Conservation (phyloP, 345 rosid genomes). For the Trapa incisa region DNA sequence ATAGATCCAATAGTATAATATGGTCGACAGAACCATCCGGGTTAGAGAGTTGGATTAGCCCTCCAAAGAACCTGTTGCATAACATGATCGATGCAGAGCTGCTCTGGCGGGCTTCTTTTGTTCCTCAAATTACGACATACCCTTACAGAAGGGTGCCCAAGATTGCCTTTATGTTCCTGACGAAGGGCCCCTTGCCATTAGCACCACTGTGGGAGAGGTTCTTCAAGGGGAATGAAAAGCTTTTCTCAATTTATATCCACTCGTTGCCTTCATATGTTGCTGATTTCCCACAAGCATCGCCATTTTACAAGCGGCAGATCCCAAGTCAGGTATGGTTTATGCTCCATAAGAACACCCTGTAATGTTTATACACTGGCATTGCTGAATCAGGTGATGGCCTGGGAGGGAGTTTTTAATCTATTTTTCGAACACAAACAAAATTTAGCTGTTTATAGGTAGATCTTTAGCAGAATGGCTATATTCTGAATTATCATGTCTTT, state of each 20-base stretch:
- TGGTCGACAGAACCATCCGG: constrained; percentile 16
- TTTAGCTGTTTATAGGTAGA: not conserved
- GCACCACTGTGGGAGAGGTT: constrained; percentile 90
- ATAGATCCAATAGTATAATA: constrained; percentile 21
- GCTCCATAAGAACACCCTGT: not conserved
- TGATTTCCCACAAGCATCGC: constrained; percentile 39
- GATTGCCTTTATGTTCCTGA: constrained; percentile 88
- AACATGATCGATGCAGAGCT: constrained; percentile 63
- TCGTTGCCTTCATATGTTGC: constrained; percentile 46
- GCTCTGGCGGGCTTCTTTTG: constrained; percentile 78
- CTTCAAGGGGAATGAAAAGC: constrained; percentile 54
- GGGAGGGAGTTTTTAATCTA: not conserved
- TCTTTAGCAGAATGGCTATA: not conserved
- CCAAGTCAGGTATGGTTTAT: constrained; percentile 73
- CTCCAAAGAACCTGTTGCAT: constrained; percentile 47
- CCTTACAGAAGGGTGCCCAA: constrained; percentile 70
- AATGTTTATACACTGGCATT: not conserved
- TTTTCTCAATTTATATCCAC: constrained; percentile 65
- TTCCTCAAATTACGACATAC: constrained; percentile 35
- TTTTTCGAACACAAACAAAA: not conserved
- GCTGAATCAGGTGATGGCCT: not conserved
- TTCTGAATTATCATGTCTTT: not conserved
- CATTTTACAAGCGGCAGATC: constrained; percentile 63
- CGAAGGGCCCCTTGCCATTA: constrained; percentile 78
- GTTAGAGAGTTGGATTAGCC: constrained; percentile 37